phyloP scores from a whole-genome alignment of 352 stramenopile genomes.

The Phytopythium aichiense region DNA sequence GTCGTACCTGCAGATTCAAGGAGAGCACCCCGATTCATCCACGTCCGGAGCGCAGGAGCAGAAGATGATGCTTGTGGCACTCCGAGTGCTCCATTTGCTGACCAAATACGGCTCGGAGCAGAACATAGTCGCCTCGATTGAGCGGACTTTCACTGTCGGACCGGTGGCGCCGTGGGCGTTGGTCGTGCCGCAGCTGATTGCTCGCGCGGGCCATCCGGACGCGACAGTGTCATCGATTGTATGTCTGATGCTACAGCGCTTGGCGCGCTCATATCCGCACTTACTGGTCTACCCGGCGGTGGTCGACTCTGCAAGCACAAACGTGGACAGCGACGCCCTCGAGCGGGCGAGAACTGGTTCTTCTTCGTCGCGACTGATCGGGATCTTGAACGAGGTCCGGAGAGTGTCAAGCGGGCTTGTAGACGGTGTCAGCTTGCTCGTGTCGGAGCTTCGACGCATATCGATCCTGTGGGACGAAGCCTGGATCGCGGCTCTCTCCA shows the following conservation, averaged over 20 bases:
- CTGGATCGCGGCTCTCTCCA: constrained; percentile 67
- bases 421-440: constrained; percentile 49
- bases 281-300: constrained; percentile 74
- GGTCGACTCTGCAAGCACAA: constrained; percentile 41
- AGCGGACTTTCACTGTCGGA: constrained; percentile 37
- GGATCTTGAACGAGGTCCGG: constrained; percentile 41
- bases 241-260: constrained; percentile 50
- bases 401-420: constrained; percentile 36
- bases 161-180: constrained; percentile 58
- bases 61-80: constrained; percentile 39
- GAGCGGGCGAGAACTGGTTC: constrained; percentile 4
- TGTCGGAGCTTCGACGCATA: constrained; percentile 73
- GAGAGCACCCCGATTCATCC: constrained; percentile 1
- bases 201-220: constrained; percentile 56
- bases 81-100: constrained; percentile 67
- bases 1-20: constrained; percentile 24
- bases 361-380: constrained; percentile 22
- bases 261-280: constrained; percentile 58
- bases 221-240: constrained; percentile 44
- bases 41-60: constrained; percentile 9
- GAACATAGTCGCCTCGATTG: constrained; percentile 33
- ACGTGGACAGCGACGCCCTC: constrained; percentile 2
- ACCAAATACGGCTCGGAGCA: constrained; percentile 54
- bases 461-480: constrained; percentile 83
- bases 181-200: constrained; percentile 72